Base-by-base conservation (phyloP, 768 basidiomycete genomes). In the Termitomyces sp. region DNA sequence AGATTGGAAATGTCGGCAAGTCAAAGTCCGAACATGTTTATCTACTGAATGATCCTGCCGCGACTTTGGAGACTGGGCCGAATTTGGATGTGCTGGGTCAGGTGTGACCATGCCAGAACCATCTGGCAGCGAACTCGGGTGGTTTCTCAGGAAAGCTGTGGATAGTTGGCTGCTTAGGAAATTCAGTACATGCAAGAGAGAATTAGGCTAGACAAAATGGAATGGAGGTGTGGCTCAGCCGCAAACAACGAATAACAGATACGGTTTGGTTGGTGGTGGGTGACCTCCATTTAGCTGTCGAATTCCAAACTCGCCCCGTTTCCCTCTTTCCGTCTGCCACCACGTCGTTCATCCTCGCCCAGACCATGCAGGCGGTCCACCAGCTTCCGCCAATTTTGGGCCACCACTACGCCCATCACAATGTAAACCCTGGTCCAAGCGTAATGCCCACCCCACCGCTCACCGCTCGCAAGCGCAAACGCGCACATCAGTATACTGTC, bases 381-480 rank as follows among this genome's bases (percentile, higher is more conserved):
- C 83, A 84, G 65, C 75, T 89, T 65, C 83, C 84, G 48, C 76
- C 83, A 63, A 79, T 89, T 65, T 77, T 90, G 65, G 77, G 86
- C 70, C 85, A 86, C 72, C 85, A 85, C 68, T 90, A 89, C 77
- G 74, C 85, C 63, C 85, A 80, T 67, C 85, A 84, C 59, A 64
- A 74, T 61, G 72, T 68, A 62, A 79, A 74, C 66, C 73, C 80
- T 70, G 81, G 79, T 69, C 84, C 86, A 71, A 87, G 86, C 69
- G 81, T 83, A 67, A 83, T 89, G 75, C 83, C 86, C 60, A 89
- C 89, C 47, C 87, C 91, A 60, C 85, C 88, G 49, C 78, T 88
- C 65, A 77, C 84, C 51, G 84, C 87, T 65, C 86, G 91, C 79
- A 92, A 92, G 77, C 86, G 91, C 66, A 92, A 92, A 79, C 86